Percentiles rank a stretch among this genome's conserved stretches.
These are phyloP conservation scores for Tilletia caries DNA, from an alignment of 1,284 basidiomycete genomes.

Conservation along the genomic window DNA sequence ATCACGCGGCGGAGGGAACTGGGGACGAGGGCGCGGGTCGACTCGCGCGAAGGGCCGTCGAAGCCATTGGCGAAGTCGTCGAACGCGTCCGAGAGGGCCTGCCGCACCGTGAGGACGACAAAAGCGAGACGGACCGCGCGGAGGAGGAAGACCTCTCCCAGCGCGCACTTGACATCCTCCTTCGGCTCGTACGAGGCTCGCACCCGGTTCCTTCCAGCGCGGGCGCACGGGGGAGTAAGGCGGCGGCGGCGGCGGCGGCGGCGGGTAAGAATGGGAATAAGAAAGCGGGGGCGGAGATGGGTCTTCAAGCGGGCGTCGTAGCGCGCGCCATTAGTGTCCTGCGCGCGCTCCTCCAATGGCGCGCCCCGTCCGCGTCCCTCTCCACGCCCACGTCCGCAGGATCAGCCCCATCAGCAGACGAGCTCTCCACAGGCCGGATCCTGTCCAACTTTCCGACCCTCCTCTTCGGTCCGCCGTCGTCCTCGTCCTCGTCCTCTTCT, in stretches of 20 bases:
- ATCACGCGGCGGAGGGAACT: neutral
- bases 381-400: neutral
- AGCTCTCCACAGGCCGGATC: conserved; percentile 13
- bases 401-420: neutral
- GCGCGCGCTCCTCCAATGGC: neutral
- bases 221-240: neutral
- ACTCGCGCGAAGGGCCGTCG: neutral
- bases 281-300: neutral
- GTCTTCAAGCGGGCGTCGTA: neutral
- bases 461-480: conserved; percentile 4
- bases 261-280: no score
- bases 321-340: conserved; percentile 2
- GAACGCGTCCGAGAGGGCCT: neutral
- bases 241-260: no score
- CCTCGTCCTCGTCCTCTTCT: neutral
- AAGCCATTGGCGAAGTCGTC: neutral
- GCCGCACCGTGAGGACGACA: neutral
- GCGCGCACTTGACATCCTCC: conserved; percentile 3
- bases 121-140: neutral
- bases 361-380: neutral
- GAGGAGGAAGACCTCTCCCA: neutral
- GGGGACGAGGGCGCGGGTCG: neutral
- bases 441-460: conserved; percentile 1
- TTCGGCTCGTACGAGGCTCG: neutral
- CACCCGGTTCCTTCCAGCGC: neutral